Conservation (phyloP, 1,284 basidiomycete species). For the Cutaneotrichosporon cavernicola region DNA sequence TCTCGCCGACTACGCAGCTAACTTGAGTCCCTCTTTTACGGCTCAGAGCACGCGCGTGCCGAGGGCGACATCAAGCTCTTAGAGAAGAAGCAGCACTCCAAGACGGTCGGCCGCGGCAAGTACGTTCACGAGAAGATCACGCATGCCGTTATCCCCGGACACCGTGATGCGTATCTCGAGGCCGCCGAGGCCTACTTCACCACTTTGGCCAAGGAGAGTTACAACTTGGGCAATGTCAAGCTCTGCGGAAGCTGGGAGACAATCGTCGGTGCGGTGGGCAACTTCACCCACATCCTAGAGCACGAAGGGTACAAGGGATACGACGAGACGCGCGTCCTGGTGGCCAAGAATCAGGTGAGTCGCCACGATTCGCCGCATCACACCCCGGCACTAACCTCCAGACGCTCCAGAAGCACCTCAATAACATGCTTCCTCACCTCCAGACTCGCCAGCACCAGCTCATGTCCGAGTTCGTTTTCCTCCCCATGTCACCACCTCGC, state of each 20-base stretch:
- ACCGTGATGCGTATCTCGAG: constrained; percentile 74
- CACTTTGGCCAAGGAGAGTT: constrained; percentile 66
- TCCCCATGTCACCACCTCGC: constrained; percentile 81
- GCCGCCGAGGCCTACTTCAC: constrained; percentile 80
- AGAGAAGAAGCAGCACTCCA: constrained; percentile 67
- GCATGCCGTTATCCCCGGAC: constrained; percentile 77
- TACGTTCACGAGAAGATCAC: constrained; percentile 78
- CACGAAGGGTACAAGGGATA: constrained; percentile 85
- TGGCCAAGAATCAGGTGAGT: constrained; percentile 38
- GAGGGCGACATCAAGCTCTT: constrained; percentile 68
- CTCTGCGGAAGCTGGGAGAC: constrained; percentile 87
- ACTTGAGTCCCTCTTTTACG: constrained; percentile 62
- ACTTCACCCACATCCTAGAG: constrained; percentile 72
- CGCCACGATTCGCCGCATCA: constrained; percentile 12
- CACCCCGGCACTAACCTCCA: constrained; percentile 16
- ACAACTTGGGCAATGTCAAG: constrained; percentile 69
- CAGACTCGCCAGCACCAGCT: constrained; percentile 71
- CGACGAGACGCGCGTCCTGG: constrained; percentile 56
- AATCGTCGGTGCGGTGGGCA: constrained; percentile 77
- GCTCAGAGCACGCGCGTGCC: constrained; percentile 78
- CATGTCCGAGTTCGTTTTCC: constrained; percentile 89
- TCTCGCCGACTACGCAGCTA: neutral
- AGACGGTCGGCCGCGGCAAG: constrained; percentile 78
- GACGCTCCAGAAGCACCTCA: constrained; percentile 21
- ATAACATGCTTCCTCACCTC: constrained; percentile 68